Percentiles rank a stretch among this genome's conserved stretches.
Evolutionary conservation across 352 stramenopile genomes (phyloP).

Genomic region (Globisporangium solare): DNA sequence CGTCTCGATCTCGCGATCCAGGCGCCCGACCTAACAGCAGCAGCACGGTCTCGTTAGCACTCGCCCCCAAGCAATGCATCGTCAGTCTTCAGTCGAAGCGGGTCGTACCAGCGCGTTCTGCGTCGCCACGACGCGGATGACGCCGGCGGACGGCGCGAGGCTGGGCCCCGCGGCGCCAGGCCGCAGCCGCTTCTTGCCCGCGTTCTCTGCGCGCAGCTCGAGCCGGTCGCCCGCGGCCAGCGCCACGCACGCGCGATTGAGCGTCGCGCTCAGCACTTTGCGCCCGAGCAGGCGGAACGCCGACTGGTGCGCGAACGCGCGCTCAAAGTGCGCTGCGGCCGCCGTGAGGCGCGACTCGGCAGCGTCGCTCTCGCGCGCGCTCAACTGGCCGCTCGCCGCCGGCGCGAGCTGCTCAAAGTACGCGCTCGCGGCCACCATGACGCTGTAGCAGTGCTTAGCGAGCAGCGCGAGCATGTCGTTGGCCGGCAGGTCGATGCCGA

Average conservation of each 20-base stretch:
- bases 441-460: conserved; percentile 70
- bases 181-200: conserved; percentile 57
- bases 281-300: conserved; percentile 44
- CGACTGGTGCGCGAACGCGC: conserved; percentile 13
- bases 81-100: too few species aligned
- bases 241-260: conserved; percentile 40
- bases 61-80: background rate
- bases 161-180: conserved; percentile 12
- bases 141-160: conserved; percentile 17
- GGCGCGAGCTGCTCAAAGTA: conserved; percentile 60
- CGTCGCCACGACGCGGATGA: conserved; percentile 52
- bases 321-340: conserved; percentile 26
- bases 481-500: conserved; percentile 62
- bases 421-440: conserved; percentile 57
- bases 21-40: conserved; percentile 37
- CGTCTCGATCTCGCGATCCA: conserved; percentile 58
- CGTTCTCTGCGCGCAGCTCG: conserved; percentile 63
- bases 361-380: conserved; percentile 10
- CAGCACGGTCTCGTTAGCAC: background rate
- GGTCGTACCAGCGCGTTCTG: conserved; percentile 28
- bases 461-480: conserved; percentile 52
- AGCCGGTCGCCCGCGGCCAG: conserved; percentile 42
- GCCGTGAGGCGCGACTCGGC: conserved; percentile 17
- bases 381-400: background rate
- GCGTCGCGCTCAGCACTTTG: conserved; percentile 32